Evolutionary conservation across 1,139 yeast species (phyloP), one percentile per base, ranked within the genome.

Genomic region (Suhomyces terraborum): DNA sequence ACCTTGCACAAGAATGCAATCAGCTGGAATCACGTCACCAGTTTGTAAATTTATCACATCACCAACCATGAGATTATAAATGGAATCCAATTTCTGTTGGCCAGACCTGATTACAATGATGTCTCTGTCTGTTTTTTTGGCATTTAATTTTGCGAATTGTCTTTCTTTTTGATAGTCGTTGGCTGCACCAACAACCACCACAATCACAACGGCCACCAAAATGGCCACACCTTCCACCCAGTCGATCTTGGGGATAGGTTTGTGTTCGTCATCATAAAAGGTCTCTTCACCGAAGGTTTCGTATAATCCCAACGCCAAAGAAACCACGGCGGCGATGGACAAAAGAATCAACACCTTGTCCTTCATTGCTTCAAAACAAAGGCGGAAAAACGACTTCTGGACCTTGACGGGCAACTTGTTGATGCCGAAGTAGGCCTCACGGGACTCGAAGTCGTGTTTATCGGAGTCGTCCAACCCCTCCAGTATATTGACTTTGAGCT

Each of bases 161-260:
- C 89, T 72, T 62, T 94, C 98, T 61, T 94, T 94, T 61, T 93
- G 97, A 70, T 87, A 94, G 64, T 94, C 98, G 62, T 94, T 94
- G 14, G 80, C 85, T 2, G 97, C 95, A 36, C 97, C 96, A 10
- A 94, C 98, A 3, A 88, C 52, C 5, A 94, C 96, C 29, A 94
- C 98, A 47, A 94, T 93, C 8, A 81, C 57, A 21, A 94, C 87
- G 13, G 99, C 99, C 14, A 85, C 87, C 52, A 94, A 77, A 58
- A 94, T 94, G 31, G 98, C 98, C 31, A 91, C 96, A 51, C 99
- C 99, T 69, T 93, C 99, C 36, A 94, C 96, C 97, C 97, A 89
- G 58, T 89, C 95, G 20, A 91, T 93, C 53, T 80, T 79, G 13
- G 96, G 96, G 41, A 82, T 59, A 14, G 79, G 69, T 18, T 78